A percentile compares a stretch with the other conserved stretches of the same genome.
Conservation (phyloP, 305 asterid species). For the Solanum hybrid region DNA sequence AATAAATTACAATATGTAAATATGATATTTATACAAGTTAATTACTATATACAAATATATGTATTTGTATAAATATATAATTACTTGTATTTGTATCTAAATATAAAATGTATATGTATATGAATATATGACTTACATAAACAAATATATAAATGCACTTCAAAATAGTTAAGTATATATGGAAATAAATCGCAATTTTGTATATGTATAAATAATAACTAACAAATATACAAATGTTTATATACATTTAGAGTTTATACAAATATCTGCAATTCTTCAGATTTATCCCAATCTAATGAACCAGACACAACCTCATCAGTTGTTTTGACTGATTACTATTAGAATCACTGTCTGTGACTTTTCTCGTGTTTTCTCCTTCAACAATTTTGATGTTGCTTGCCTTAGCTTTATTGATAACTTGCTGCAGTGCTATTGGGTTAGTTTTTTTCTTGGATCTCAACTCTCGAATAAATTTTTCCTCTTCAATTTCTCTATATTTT, state of each 20-base stretch:
- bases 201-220: too few species aligned
- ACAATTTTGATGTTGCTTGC: background rate
- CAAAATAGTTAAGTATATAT: too few species aligned
- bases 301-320: too few species aligned
- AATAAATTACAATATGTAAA: too few species aligned
- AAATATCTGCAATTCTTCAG: background rate
- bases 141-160: too few species aligned
- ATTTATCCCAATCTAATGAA: background rate
- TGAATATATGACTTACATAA: too few species aligned
- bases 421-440: background rate
- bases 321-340: too few species aligned
- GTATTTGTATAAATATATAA: too few species aligned
- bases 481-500: background rate
- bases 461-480: background rate
- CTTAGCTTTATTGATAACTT: background rate
- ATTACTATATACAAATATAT: too few species aligned
- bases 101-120: too few species aligned
- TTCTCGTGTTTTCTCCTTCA: background rate
- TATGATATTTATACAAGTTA: background rate
- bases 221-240: too few species aligned
- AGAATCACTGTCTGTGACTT: background rate
- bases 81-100: too few species aligned
- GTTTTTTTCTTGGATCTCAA: background rate
- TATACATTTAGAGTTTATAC: background rate
- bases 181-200: background rate